Evolutionary conservation across 164 flowering plant genomes (phyloP).

Genomic region (Akebia trifoliata): DNA sequence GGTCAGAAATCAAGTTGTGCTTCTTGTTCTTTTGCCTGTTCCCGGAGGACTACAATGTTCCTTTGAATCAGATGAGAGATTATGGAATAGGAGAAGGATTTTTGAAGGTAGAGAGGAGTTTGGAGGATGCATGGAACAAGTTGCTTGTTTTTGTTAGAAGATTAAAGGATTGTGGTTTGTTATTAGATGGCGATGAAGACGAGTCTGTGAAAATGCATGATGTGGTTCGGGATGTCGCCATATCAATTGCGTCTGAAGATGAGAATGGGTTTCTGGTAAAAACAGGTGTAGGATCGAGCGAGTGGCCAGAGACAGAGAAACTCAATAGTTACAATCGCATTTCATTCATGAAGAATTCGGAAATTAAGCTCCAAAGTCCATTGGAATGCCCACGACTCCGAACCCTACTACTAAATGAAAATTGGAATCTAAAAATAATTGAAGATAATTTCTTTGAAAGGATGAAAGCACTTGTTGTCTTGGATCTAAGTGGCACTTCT

Average conservation of each 20-base stretch:
- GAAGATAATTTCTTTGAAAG: slow-evolving; percentile 9
- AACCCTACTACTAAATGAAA: slow-evolving; percentile 2
- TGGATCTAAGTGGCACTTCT: slow-evolving; percentile 6
- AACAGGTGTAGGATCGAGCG: background rate
- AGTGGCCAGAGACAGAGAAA: slow-evolving; percentile 14
- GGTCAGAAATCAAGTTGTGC: slow-evolving; percentile 13
- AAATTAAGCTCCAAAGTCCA: background rate
- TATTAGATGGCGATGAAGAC: slow-evolving; percentile 7
- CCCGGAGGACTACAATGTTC: background rate
- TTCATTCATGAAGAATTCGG: background rate
- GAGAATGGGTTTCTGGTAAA: background rate
- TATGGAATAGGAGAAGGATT: slow-evolving; percentile 15
- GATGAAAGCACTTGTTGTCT: slow-evolving; percentile 8
- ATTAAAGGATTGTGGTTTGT: slow-evolving; percentile 17
- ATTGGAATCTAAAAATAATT: background rate
- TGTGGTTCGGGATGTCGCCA: slow-evolving; percentile 13
- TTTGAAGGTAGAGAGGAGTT: background rate
- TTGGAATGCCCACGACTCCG: slow-evolving; percentile 8
- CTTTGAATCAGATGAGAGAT: background rate
- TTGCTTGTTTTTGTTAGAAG: background rate
- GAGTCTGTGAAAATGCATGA: slow-evolving; percentile 14
- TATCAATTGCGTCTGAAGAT: slow-evolving; percentile 8
- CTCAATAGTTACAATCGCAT: background rate
- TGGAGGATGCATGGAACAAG: slow-evolving; percentile 11
- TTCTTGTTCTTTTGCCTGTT: slow-evolving; percentile 21